phyloP scores from a whole-genome alignment of 345 rosid species.

The Psidium friedrichsthalianum region DNA sequence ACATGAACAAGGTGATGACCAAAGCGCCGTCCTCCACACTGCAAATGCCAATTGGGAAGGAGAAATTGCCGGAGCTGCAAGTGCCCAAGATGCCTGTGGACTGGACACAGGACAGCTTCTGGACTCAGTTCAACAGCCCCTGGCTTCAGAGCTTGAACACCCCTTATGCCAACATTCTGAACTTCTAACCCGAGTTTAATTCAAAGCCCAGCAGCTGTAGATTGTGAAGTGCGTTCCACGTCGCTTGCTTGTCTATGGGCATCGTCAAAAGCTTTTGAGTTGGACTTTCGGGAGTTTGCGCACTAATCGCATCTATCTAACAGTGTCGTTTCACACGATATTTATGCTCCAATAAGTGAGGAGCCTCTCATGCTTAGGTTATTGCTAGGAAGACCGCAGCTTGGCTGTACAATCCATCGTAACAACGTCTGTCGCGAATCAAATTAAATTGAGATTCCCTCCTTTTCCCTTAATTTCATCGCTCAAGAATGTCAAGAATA shows the following conservation, averaged over 20 bases:
- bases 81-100: slow-evolving; percentile 48
- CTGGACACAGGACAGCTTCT: slow-evolving; percentile 57
- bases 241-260: neutral
- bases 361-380: neutral
- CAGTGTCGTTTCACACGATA: neutral
- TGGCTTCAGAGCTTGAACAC: slow-evolving; percentile 68
- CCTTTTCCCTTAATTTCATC: neutral
- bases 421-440: neutral
- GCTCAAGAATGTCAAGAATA: neutral
- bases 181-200: slow-evolving; percentile 17
- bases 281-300: neutral
- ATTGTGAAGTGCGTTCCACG: neutral
- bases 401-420: neutral
- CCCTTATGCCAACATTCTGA: slow-evolving; percentile 33
- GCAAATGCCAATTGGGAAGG: slow-evolving; percentile 31
- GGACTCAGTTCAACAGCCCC: slow-evolving; percentile 56
- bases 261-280: neutral
- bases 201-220: neutral
- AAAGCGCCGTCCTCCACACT: slow-evolving; percentile 20
- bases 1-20: neutral
- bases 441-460: neutral
- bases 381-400: neutral
- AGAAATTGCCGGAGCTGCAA: slow-evolving; percentile 51
- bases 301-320: neutral
- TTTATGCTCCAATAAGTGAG: neutral